Conservation (phyloP, 768 basidiomycete genomes). For the Mycena metata region DNA sequence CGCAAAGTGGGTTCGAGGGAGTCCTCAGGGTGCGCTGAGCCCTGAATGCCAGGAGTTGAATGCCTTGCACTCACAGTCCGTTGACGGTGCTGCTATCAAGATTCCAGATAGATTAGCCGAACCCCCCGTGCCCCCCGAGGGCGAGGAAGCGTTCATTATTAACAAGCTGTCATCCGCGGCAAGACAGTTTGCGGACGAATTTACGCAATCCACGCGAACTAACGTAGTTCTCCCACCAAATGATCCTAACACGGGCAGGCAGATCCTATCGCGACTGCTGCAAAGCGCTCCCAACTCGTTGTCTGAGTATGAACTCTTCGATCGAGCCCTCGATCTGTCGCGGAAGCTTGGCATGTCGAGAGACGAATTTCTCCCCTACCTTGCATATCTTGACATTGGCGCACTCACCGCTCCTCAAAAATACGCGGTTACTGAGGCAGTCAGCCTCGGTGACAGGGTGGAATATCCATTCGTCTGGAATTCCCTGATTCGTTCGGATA, state of each 20-base stretch:
- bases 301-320: slow-evolving; percentile 74
- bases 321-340: slow-evolving; percentile 61
- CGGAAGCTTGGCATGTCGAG: slow-evolving; percentile 54
- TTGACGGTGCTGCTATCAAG: slow-evolving; percentile 73
- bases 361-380: slow-evolving; percentile 56
- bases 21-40: slow-evolving; percentile 69
- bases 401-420: slow-evolving; percentile 69
- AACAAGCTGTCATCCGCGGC: slow-evolving; percentile 58
- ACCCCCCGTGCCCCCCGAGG: slow-evolving; percentile 58
- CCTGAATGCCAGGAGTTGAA: slow-evolving; percentile 80
- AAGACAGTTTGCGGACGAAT: slow-evolving; percentile 57
- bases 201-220: slow-evolving; percentile 48
- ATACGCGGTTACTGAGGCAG: slow-evolving; percentile 59
- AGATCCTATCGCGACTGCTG: slow-evolving; percentile 61
- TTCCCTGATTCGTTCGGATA: slow-evolving; percentile 72
- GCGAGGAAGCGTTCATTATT: slow-evolving; percentile 62
- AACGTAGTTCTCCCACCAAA: slow-evolving; percentile 42
- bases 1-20: slow-evolving; percentile 69
- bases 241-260: slow-evolving; percentile 54
- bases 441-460: slow-evolving; percentile 52
- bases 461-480: slow-evolving; percentile 72
- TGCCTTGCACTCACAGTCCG: slow-evolving; percentile 77
- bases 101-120: slow-evolving; percentile 69
- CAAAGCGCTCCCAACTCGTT: slow-evolving; percentile 65
- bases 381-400: slow-evolving; percentile 68